Base-by-base conservation (phyloP, 169 alveolate genomes). In the Neospora caninum region DNA sequence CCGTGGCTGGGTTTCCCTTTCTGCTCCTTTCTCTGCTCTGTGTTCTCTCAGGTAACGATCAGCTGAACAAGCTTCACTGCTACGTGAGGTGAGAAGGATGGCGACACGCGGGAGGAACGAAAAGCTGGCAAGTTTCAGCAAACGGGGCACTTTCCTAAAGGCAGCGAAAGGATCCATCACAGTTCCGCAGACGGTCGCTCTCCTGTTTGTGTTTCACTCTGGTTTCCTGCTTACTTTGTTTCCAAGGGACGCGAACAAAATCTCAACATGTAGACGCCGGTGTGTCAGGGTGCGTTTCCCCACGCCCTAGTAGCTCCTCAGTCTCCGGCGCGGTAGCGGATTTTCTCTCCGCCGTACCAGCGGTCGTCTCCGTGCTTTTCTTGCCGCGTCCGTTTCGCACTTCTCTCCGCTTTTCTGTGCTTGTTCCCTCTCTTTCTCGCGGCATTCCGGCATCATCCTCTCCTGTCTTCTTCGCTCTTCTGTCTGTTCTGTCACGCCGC, bases 41-140 rank as follows among this genome's bases (percentile, higher is more conserved):
- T n/a, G 86, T 78, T 38, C 45, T 36, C 39, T 7, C 67, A 82
- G 89, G 89, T 31, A 41, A 22, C 41, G 89, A 82, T 31, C 89
- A 82, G 36, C 39, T 82, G 54, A 82, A 42, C 64, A 82, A 82
- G 38, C 89, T 82, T 13, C 89, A 82, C 67, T 82, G 89, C 45
- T 78, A 78, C n/a, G 31, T 78, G n/a, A 78, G 86, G 86, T 78
- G 58, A 49, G 58, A 49, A 78, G 43, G n/a, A n/a, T n/a, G n/a
- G 45, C 86, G 45, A 25, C 41, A n/a, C 45, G n/a, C 73, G 73
- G 31, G 73, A 64, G 7, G 73, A 64, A 49, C 13, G 58, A 4
- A 49, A 13, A 49, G 58, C 58, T 13, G 13, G 13, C 22, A 49
- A 49, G 13, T 49, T 49, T 13, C 16, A 69, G 18, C 42, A 6